Conservation (phyloP, 768 basidiomycete species). For the Holtermannia corniformis region DNA sequence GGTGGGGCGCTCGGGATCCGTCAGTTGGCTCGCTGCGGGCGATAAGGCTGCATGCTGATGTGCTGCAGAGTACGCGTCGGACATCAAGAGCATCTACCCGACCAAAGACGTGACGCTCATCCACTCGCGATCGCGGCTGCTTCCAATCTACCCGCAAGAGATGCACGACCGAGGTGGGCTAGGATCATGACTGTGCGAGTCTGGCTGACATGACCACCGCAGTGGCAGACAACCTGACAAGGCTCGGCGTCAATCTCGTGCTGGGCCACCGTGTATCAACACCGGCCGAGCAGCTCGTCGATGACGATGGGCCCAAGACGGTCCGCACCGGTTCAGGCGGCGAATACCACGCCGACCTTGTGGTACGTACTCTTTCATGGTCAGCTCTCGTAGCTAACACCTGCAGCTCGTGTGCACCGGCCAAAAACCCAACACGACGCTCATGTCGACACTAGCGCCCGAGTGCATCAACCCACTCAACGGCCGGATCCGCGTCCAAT, state of each 20-base stretch:
- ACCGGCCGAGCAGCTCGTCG: conserved; percentile 23
- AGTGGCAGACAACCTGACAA: conserved; percentile 26
- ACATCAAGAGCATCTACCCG: conserved; percentile 41
- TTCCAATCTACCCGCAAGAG: conserved; percentile 39
- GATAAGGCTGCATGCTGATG: background rate
- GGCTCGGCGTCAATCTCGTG: conserved; percentile 29
- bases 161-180: conserved; percentile 39
- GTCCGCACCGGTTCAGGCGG: conserved; percentile 31
- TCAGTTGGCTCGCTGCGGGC: conserved; percentile 10
- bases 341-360: conserved; percentile 32
- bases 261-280: conserved; percentile 31
- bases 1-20: conserved; percentile 43
- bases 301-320: conserved; percentile 25
- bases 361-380: conserved; percentile 15
- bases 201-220: background rate
- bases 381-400: no score
- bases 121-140: conserved; percentile 39
- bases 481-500: conserved; percentile 26
- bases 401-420: conserved; percentile 40
- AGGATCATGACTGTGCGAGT: background rate
- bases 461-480: conserved; percentile 25
- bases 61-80: conserved; percentile 38
- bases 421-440: conserved; percentile 36
- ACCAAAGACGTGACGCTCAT: conserved; percentile 40
- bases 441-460: conserved; percentile 29